phyloP scores from a whole-genome alignment of 352 stramenopile species.

The Pythium scleroteichum region DNA sequence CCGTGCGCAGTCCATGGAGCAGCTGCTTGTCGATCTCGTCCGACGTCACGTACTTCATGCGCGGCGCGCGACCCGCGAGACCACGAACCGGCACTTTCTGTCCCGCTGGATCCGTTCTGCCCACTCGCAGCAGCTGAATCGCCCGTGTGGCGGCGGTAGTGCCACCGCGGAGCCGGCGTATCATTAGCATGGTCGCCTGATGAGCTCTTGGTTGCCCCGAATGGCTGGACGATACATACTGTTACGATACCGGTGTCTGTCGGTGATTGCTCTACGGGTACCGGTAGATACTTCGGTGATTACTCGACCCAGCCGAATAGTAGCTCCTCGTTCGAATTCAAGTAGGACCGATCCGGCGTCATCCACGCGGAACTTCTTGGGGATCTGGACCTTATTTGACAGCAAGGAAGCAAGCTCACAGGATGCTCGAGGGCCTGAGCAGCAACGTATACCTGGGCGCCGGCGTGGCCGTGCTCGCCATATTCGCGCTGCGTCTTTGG shows the following conservation, averaged over 20 bases:
- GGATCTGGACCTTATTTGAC: not conserved
- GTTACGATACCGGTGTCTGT: slow-evolving; percentile 4
- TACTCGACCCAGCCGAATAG: slow-evolving; percentile 6
- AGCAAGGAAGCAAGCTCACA: not conserved
- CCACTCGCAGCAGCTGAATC: not conserved
- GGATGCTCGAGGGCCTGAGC: slow-evolving; percentile 39
- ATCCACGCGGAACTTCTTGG: not conserved
- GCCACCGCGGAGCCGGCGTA: slow-evolving; percentile 1
- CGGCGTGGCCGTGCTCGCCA: slow-evolving; percentile 50
- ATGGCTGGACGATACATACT: too few relatives aligned
- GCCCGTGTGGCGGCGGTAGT: not conserved
- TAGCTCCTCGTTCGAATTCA: slow-evolving; percentile 2
- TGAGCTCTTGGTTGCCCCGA: too few relatives aligned
- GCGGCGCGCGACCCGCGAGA: slow-evolving; percentile 5
- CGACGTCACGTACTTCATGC: slow-evolving; percentile 69
- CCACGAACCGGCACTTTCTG: not conserved
- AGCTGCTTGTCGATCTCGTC: slow-evolving; percentile 62
- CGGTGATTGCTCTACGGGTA: not conserved
- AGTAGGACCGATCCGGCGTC: slow-evolving; percentile 2
- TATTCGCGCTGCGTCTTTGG: slow-evolving; percentile 59
- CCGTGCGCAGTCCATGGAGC: slow-evolving; percentile 56
- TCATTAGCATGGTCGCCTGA: slow-evolving; percentile 15
- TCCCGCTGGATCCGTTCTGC: not conserved
- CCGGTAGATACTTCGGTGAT: not conserved
- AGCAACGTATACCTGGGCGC: slow-evolving; percentile 60